Base-by-base conservation (phyloP, 202 grass and related monocot genomes). In the Carex sylvatica region DNA sequence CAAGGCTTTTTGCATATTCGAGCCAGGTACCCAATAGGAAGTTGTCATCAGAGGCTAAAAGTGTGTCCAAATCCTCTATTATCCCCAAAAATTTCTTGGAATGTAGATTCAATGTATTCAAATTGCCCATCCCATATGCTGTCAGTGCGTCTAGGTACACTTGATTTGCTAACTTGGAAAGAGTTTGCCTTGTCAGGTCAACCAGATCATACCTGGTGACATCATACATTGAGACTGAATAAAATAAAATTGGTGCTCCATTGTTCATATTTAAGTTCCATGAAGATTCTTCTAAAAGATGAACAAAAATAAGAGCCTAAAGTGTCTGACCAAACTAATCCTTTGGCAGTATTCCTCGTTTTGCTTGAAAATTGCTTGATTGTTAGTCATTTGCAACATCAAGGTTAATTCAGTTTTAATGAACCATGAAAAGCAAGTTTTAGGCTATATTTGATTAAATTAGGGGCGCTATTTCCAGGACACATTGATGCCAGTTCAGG, bases 111-210 rank as follows among this genome's bases (percentile, higher is more conserved):
- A 94, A 62, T 53, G 44, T 78, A 67, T 83, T 80, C 22, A 67
- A 82, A 88, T 98, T 84, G 75, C 87, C 94, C 81, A 70, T 83
- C 70, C 81, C 64, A 83, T 93, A 98, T 2, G 90, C 85, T 30
- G 26, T 63, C 80, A 94, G 54, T 13, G 66, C 87, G 66, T 94
- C 92, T 78, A 94, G 79, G 81, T 93, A 98, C 52, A 94, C 90
- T 83, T 94, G 85, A 79, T 98, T 98, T 85, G 92, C 92, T 83
- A 94, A 88, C 82, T 98, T 98, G 86, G 95, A 98, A 51, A 98
- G 80, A 33, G 86, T 87, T 84, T 98, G 95, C 58, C 88, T 98
- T 80, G 92, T 87, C 80, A 91, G 82, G 81, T 98, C 95, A 30
- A 94, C 95, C 78, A 98, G 90, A 79, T 98, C 95, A 82, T 98